Evolutionary conservation across 805 yeast species (phyloP).

Genomic region (Candida peoriensis): DNA sequence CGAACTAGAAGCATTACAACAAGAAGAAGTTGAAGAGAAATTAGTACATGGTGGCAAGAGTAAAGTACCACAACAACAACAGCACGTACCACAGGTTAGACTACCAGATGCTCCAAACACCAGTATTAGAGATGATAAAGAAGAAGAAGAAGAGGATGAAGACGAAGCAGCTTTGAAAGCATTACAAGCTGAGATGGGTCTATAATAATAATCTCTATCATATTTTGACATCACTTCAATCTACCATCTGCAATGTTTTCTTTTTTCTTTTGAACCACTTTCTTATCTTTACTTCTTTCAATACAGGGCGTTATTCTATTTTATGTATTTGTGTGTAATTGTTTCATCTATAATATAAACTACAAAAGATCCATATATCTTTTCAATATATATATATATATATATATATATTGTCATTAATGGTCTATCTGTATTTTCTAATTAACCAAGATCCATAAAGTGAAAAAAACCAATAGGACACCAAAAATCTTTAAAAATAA

Average conservation of each 20-base stretch:
- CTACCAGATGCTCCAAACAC: conserved; percentile 45
- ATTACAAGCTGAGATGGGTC: conserved; percentile 83
- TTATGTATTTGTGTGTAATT: too few species aligned
- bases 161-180: conserved; percentile 79
- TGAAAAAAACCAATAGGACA: conserved; percentile 68
- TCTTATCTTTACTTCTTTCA: too few species aligned
- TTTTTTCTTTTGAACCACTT: too few species aligned
- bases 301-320: too few species aligned
- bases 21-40: conserved; percentile 33
- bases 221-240: too few species aligned
- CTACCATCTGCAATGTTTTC: too few species aligned
- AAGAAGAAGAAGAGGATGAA: conserved; percentile 42
- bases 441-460: conserved; percentile 75
- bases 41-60: conserved; percentile 41
- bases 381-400: too few species aligned
- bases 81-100: conserved; percentile 18
- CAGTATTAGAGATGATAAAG: conserved; percentile 22
- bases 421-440: conserved; percentile 26
- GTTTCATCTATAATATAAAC: too few species aligned
- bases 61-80: conserved; percentile 5
- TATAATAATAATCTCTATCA: conserved; percentile 37
- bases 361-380: too few species aligned
- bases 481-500: conserved; percentile 86
- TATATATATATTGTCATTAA: too few species aligned
- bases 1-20: conserved; percentile 11